A percentile compares a stretch with the other conserved stretches of the same genome.
Conservation (phyloP, 2,329 filamentous ascomycete genomes). For the Aspergillus arachidicola region DNA sequence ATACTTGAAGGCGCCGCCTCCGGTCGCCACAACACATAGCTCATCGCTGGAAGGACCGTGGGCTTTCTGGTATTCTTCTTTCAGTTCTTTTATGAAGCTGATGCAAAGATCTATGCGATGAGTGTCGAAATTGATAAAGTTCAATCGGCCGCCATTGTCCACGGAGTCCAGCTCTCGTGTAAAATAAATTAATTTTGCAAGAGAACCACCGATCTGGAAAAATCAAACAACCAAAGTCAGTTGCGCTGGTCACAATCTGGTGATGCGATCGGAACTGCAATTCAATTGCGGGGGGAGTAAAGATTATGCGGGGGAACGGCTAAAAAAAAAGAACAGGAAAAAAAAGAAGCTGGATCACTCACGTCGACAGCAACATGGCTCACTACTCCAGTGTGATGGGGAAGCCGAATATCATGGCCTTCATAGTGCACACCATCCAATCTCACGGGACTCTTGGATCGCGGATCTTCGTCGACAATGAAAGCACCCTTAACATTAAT, state of each 20-base stretch:
- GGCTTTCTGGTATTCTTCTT: conserved; percentile 75
- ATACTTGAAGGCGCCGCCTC: conserved; percentile 94
- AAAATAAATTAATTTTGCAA: conserved; percentile 97
- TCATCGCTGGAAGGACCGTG: conserved; percentile 71
- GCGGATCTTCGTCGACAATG: conserved; percentile 81
- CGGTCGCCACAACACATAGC: conserved; percentile 91
- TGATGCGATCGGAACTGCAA: conserved; percentile 9
- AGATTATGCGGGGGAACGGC: conserved; percentile 33
- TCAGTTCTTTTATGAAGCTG: conserved; percentile 83
- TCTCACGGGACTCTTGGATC: conserved; percentile 52
- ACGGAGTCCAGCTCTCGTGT: conserved; percentile 79
- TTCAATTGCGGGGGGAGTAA: conserved; percentile 33
- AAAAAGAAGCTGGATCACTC: conserved; percentile 44
- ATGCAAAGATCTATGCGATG: conserved; percentile 92
- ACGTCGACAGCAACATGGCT: conserved; percentile 97
- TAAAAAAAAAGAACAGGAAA: conserved; percentile 16
- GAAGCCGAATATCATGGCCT: conserved; percentile 91
- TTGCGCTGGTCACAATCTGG: conserved; percentile 1
- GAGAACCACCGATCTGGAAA: conserved; percentile 85
- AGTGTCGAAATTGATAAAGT: conserved; percentile 96
- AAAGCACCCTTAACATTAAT: conserved; percentile 98
- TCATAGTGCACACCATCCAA: conserved; percentile 67
- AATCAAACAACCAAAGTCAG: conserved; percentile 10
- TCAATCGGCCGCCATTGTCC: conserved; percentile 83
- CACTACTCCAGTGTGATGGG: conserved; percentile 91